Evolutionary conservation across 441 rosid genomes (phyloP).

Genomic region (Pelargonium myrrhifolium): DNA sequence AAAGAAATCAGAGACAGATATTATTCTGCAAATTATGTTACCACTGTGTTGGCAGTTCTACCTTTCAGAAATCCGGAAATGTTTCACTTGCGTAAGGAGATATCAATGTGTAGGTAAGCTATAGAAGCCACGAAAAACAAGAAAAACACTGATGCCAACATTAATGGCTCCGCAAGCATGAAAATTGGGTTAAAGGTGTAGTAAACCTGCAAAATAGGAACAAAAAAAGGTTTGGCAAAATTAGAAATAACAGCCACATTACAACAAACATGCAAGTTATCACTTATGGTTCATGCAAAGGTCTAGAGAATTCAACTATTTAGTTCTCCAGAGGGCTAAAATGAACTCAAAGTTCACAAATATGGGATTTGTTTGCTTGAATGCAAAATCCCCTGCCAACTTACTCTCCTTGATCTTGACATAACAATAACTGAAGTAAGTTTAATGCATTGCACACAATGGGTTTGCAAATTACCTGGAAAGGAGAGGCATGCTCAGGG

Average conservation of each 20-base stretch:
- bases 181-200: constrained; percentile 84
- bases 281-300: neutral
- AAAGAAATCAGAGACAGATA: neutral
- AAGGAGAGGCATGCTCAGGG: constrained; percentile 66
- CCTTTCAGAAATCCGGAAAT: neutral
- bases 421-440: neutral
- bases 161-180: constrained; percentile 95
- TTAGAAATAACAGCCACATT: neutral
- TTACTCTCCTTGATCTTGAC: neutral
- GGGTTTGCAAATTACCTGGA: constrained; percentile 58
- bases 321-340: neutral
- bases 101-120: constrained; percentile 76
- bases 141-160: constrained; percentile 76
- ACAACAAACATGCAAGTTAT: neutral
- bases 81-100: constrained; percentile 53
- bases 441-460: neutral
- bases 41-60: neutral
- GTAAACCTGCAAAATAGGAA: constrained; percentile 52
- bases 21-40: neutral
- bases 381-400: neutral
- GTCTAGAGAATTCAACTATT: neutral
- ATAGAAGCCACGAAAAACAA: constrained; percentile 63
- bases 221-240: neutral
- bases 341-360: neutral
- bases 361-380: neutral